Evolutionary conservation across 2,329 filamentous ascomycete species (phyloP).

Genomic region (Akanthomyces lecanii): DNA sequence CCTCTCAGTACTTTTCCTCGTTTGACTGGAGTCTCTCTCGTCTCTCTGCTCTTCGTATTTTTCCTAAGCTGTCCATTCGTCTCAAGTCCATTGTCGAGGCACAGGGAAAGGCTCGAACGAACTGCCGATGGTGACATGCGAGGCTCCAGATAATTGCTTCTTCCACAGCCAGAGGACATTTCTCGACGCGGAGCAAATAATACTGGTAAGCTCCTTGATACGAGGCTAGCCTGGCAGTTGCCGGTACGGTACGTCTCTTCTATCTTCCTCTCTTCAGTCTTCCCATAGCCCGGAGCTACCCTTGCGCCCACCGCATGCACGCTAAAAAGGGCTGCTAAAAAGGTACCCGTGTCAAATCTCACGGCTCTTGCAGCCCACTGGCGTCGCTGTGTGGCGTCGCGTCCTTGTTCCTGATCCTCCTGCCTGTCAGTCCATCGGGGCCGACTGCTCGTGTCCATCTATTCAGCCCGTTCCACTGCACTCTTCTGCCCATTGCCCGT

Average conservation of each 20-base stretch:
- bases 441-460: background rate
- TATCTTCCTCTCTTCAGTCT: background rate
- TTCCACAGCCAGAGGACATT: background rate
- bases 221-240: background rate
- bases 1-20: background rate
- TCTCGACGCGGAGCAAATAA: too few relatives aligned
- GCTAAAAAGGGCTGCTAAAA: slow-evolving; percentile 1
- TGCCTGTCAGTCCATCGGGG: background rate
- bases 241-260: background rate
- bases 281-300: background rate
- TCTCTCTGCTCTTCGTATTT: background rate
- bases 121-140: background rate
- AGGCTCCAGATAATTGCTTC: background rate
- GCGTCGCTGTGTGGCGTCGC: background rate
- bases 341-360: slow-evolving; percentile 11
- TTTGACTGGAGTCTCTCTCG: background rate
- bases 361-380: slow-evolving; percentile 1
- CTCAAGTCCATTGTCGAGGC: background rate
- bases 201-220: too few relatives aligned
- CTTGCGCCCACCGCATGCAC: slow-evolving; percentile 2
- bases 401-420: background rate
- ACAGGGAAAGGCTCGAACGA: background rate
- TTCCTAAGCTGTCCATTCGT: background rate
- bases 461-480: background rate
- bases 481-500: background rate